Base-by-base conservation (phyloP, 495 filamentous ascomycete species). In the Trichoderma virens region DNA sequence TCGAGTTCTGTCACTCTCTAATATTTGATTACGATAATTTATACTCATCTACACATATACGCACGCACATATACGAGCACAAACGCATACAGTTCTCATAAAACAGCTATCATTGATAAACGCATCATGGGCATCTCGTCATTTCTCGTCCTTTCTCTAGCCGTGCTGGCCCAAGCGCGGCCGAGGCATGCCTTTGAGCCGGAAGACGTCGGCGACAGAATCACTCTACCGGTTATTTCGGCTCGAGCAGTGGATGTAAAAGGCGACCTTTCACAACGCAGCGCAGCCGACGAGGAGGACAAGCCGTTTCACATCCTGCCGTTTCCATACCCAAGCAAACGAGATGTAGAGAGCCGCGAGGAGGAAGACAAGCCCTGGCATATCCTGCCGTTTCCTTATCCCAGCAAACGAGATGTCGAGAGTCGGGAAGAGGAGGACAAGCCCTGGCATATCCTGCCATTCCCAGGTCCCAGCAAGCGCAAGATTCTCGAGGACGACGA, bases 51-150 rank as follows among this genome's bases (percentile, higher is more conserved):
- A 56, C 51, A 18, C 7, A 56, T 14, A 56, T 56, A 56, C 28
- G 25, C 16, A 51, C 25, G 2, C 5, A 5, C n/a, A 5, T 35
- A 35, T 35, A 35, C 32, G 11, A 11, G n/a, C n/a, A n/a, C n/a
- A n/a, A n/a, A n/a, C n/a, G n/a, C n/a, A n/a, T n/a, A n/a, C n/a
- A n/a, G n/a, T n/a, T n/a, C n/a, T n/a, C n/a, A n/a, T 20, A 20
- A 51, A 20, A 7, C 45, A 25, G 20, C 45, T 25, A 3, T 20
- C 45, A 51, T 51, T 51, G n/a, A 39, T 18, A 2, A 62, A 39
- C 60, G n/a, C 31, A 47, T 59, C 65, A 56, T 56, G 51, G 51
- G 23, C 51, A 30, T 56, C 51, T 27, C 23, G 16, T 56, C 51
- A 3, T 56, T 56, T 30, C 51, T 56, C 51, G 20, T 27, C 11